A percentile compares a stretch with the other conserved stretches of the same genome.
These are phyloP conservation scores for Suillus subaureus DNA, from an alignment of 768 basidiomycete species.

Conservation along the genomic window DNA sequence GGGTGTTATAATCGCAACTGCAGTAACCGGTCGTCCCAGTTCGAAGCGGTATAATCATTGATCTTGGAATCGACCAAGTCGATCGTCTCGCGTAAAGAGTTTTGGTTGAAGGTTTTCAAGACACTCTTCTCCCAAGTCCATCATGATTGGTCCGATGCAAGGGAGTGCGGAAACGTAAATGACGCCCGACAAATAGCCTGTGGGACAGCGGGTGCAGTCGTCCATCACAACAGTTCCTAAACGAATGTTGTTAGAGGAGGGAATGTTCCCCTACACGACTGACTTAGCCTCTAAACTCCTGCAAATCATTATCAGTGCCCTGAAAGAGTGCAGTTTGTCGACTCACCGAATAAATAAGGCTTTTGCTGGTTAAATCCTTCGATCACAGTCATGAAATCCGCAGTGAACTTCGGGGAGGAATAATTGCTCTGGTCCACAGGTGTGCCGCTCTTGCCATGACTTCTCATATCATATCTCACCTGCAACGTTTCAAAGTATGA, in stretches of 20 bases:
- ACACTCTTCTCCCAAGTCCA: not conserved
- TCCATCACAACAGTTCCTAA: not conserved
- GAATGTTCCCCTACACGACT: not conserved
- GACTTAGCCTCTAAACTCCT: not conserved
- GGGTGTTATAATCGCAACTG: too few species aligned
- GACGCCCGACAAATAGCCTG: not conserved
- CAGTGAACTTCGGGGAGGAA: not conserved
- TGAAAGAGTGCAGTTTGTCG: not conserved
- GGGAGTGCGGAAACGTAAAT: not conserved
- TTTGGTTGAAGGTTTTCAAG: not conserved
- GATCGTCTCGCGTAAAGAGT: not conserved
- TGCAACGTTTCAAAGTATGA: not conserved
- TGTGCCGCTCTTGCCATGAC: not conserved
- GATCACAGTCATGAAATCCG: not conserved
- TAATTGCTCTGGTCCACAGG: not conserved
- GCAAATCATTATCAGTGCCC: not conserved
- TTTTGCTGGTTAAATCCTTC: not conserved
- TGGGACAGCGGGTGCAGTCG: not conserved
- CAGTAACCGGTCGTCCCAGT: not conserved
- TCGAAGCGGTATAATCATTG: not conserved
- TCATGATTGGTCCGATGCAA: not conserved
- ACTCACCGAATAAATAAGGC: not conserved
- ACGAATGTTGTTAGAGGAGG: not conserved
- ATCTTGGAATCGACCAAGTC: not conserved
- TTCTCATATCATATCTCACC: conserved; percentile 1